A percentile compares a stretch with the other conserved stretches of the same genome.
Conservation (phyloP, 78 protist species). For the Dictyostelium discoideum region DNA sequence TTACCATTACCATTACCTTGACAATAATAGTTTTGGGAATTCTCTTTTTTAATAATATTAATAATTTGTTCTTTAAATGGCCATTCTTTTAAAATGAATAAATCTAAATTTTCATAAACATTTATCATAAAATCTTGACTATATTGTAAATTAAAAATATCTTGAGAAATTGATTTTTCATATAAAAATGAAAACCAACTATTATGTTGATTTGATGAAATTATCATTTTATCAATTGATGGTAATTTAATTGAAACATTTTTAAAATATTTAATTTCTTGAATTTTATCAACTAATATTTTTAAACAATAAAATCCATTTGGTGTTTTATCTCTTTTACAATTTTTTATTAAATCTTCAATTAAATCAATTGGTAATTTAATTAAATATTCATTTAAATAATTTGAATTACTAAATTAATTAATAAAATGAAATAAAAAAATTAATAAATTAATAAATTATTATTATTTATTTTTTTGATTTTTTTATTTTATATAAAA, state of each 20-base stretch:
- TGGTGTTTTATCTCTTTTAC: slow-evolving; percentile 43
- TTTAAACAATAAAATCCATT: slow-evolving; percentile 18
- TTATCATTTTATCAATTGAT: neutral
- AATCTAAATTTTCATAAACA: slow-evolving; percentile 22
- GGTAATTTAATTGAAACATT: neutral
- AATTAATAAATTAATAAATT: neutral
- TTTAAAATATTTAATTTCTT: neutral
- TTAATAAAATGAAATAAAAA: neutral
- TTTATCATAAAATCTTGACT: slow-evolving; percentile 11
- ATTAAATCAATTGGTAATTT: slow-evolving; percentile 9
- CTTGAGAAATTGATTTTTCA: slow-evolving; percentile 51
- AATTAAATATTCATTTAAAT: neutral
- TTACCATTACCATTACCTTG: neutral
- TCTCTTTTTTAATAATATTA: neutral
- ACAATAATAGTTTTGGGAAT: neutral
- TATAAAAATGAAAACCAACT: slow-evolving; percentile 46
- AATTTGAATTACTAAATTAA: neutral
- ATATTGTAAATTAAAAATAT: slow-evolving; percentile 23
- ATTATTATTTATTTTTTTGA: neutral
- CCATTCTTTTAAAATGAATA: slow-evolving; percentile 32
- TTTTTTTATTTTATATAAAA: too few species aligned
- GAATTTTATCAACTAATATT: neutral
- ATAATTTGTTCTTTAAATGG: slow-evolving; percentile 14
- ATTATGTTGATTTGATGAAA: slow-evolving; percentile 5
- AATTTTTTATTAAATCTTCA: neutral